Conservation (phyloP, 805 yeast species). For the Pichia heedii region DNA sequence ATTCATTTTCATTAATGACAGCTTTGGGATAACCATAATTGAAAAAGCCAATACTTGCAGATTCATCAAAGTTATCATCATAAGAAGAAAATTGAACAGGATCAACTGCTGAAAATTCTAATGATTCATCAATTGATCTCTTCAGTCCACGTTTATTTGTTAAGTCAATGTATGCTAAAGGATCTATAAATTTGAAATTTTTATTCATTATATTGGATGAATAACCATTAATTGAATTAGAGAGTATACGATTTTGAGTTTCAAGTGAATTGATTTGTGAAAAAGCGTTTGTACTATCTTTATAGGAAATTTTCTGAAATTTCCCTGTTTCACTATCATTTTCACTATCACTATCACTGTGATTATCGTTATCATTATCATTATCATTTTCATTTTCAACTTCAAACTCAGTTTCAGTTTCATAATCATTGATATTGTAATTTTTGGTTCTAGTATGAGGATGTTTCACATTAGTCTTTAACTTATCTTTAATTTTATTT, state of each 20-base stretch:
- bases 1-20: constrained; percentile 3
- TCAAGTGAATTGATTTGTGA: too few relatives aligned
- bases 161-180: neutral
- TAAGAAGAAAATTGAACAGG: constrained; percentile 3
- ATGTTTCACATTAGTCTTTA: too few relatives aligned
- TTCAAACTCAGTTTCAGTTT: neutral
- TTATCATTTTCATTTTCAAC: neutral
- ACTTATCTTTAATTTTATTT: too few relatives aligned
- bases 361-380: neutral
- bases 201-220: too few relatives aligned
- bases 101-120: constrained; percentile 6
- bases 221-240: too few relatives aligned
- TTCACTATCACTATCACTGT: too few relatives aligned
- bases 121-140: constrained; percentile 5
- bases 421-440: neutral
- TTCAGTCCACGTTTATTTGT: neutral
- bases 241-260: too few relatives aligned
- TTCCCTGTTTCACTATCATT: too few relatives aligned
- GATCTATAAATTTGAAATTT: neutral
- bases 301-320: too few relatives aligned
- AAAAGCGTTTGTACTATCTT: too few relatives aligned
- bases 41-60: constrained; percentile 5
- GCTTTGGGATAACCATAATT: constrained; percentile 6
- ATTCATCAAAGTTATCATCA: constrained; percentile 6
- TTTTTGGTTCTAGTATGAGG: too few relatives aligned